Percentiles rank a stretch among this genome's conserved stretches.
phyloP scores from a whole-genome alignment of 768 basidiomycete genomes.

The Infundibulicybe gibba region DNA sequence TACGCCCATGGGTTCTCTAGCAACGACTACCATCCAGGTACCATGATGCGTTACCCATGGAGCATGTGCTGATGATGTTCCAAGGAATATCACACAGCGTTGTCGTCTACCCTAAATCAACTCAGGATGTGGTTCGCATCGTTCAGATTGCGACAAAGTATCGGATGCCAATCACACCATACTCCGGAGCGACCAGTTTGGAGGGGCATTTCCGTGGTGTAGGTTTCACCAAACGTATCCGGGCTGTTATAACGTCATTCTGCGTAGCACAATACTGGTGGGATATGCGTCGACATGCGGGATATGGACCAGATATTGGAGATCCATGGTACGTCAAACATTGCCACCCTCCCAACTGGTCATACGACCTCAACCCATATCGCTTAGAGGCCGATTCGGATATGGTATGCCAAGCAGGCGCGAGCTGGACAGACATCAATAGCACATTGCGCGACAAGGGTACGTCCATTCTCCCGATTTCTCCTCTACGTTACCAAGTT shows the following conservation, averaged over 20 bases:
- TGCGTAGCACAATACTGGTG: slow-evolving; percentile 39
- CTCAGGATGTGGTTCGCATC: slow-evolving; percentile 79
- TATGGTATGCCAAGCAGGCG: slow-evolving; percentile 71
- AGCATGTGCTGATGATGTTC: neutral
- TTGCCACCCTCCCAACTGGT: neutral
- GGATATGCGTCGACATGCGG: slow-evolving; percentile 79
- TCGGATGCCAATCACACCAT: slow-evolving; percentile 74
- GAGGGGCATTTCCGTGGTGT: slow-evolving; percentile 77
- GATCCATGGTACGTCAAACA: slow-evolving; percentile 53
- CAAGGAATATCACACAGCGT: slow-evolving; percentile 49
- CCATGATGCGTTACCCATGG: neutral
- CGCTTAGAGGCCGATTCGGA: slow-evolving; percentile 63
- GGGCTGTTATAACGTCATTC: neutral
- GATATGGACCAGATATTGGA: slow-evolving; percentile 76
- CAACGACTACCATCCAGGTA: slow-evolving; percentile 50
- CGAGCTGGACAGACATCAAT: slow-evolving; percentile 71
- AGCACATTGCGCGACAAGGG: slow-evolving; percentile 62
- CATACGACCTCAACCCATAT: neutral
- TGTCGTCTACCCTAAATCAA: slow-evolving; percentile 61
- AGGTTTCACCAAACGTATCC: slow-evolving; percentile 14
- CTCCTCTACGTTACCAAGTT: neutral
- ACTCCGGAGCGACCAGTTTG: slow-evolving; percentile 77
- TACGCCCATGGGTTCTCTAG: slow-evolving; percentile 51
- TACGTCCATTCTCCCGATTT: slow-evolving; percentile 6
- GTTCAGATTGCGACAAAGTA: slow-evolving; percentile 74